phyloP scores from a whole-genome alignment of 2,329 filamentous ascomycete genomes.

The Aureobasidium melanogenum region DNA sequence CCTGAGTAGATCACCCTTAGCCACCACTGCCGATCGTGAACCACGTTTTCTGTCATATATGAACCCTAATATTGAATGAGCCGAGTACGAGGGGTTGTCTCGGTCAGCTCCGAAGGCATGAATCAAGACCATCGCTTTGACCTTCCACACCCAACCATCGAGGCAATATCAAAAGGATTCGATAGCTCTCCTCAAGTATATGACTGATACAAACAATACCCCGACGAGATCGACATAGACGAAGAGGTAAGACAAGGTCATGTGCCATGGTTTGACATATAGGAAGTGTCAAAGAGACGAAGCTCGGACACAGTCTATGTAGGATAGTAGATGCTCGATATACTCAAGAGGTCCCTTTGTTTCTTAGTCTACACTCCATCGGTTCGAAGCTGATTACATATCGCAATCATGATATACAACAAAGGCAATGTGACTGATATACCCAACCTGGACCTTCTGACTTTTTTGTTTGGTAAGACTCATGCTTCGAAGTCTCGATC shows the following conservation, averaged over 20 bases:
- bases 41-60: not conserved
- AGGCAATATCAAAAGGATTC: not conserved
- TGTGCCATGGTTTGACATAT: too few relatives aligned
- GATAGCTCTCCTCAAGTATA: too few relatives aligned
- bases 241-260: not conserved
- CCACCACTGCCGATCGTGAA: not conserved
- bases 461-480: constrained; percentile 32
- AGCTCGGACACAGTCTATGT: too few relatives aligned
- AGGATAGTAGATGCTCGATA: too few relatives aligned
- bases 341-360: not conserved
- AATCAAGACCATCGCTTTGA: not conserved
- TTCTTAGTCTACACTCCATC: not conserved
- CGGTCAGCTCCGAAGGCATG: not conserved
- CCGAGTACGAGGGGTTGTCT: not conserved
- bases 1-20: not conserved
- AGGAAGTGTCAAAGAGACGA: too few relatives aligned
- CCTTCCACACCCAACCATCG: not conserved
- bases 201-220: too few relatives aligned
- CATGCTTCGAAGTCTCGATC: not conserved
- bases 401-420: not conserved
- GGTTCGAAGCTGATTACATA: too few relatives aligned
- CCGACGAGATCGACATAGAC: not conserved
- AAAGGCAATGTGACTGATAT: constrained; percentile 13
- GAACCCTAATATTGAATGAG: not conserved
- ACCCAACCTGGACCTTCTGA: constrained; percentile 33